Percentiles rank a stretch among this genome's conserved stretches.
Evolutionary conservation across 371 early-diverging fungal genomes (phyloP).

Genomic region (Mortierella sp.): DNA sequence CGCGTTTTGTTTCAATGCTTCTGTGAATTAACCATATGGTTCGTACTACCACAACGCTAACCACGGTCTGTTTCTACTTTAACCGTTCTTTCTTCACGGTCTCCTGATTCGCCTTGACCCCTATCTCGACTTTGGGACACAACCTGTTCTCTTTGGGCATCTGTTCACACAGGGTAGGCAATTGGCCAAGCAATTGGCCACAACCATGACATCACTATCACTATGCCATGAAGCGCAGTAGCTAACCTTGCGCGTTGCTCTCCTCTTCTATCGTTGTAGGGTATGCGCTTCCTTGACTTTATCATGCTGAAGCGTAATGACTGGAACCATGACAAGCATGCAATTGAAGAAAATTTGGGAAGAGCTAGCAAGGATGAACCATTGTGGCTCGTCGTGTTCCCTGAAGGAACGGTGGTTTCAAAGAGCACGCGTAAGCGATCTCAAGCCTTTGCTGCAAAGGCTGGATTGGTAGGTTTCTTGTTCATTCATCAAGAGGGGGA

Average conservation of each 20-base stretch:
- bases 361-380: conserved; percentile 59
- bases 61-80: not conserved
- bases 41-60: not conserved
- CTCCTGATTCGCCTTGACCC: not conserved
- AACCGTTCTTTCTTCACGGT: too few relatives aligned
- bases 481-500: not conserved
- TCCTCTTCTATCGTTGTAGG: conserved; percentile 59
- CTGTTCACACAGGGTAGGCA: conserved; percentile 10
- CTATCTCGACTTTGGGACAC: not conserved
- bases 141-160: not conserved
- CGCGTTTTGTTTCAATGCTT: too few relatives aligned
- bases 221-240: not conserved
- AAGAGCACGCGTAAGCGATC: conserved; percentile 62
- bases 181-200: not conserved
- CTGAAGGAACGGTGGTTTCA: conserved; percentile 89
- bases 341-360: conserved; percentile 59
- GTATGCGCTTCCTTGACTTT: conserved; percentile 89
- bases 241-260: not conserved
- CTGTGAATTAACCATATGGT: not conserved
- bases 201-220: conserved; percentile 1
- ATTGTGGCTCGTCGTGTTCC: conserved; percentile 90
- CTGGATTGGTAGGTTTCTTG: conserved; percentile 58
- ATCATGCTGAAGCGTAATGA: conserved; percentile 83
- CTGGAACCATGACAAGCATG: conserved; percentile 76
- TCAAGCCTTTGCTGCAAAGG: conserved; percentile 60